These are phyloP conservation scores for Magnaporthiopsis incrustans DNA, from an alignment of 2,329 filamentous ascomycete genomes.

Conservation along the genomic window DNA sequence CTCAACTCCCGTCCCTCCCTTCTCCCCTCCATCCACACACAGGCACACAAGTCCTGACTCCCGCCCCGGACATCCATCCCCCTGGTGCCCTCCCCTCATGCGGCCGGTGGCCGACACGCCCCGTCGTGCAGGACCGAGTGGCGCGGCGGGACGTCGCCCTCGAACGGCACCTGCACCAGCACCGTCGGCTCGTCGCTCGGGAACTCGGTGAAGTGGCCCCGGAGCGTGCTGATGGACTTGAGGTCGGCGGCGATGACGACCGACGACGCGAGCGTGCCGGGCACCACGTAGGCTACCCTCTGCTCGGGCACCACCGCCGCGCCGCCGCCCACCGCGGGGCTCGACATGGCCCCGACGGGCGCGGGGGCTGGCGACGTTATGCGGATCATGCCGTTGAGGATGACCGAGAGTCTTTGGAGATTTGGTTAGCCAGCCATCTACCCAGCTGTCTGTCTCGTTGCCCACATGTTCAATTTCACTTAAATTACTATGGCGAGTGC, in stretches of 20 bases:
- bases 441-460: no score
- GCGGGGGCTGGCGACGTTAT: conserved; percentile 22
- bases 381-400: conserved; percentile 25
- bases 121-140: conserved; percentile 23
- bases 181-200: conserved; percentile 25
- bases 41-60: background rate
- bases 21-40: background rate
- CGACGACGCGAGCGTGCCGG: conserved; percentile 22
- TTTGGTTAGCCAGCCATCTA: no score
- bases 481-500: no score
- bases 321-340: background rate
- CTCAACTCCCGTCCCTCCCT: background rate
- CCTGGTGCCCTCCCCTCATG: background rate
- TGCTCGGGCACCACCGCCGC: conserved; percentile 4
- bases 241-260: conserved; percentile 24
- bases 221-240: conserved; percentile 17
- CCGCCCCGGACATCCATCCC: background rate
- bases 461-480: no score
- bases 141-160: conserved; percentile 16
- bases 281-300: conserved; percentile 21
- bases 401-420: conserved; percentile 19
- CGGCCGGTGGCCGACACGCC: conserved; percentile 13
- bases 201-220: conserved; percentile 26
- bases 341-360: conserved; percentile 9
- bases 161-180: conserved; percentile 23